phyloP scores from a whole-genome alignment of 768 basidiomycete species.

The Rhizopogon vulgaris region DNA sequence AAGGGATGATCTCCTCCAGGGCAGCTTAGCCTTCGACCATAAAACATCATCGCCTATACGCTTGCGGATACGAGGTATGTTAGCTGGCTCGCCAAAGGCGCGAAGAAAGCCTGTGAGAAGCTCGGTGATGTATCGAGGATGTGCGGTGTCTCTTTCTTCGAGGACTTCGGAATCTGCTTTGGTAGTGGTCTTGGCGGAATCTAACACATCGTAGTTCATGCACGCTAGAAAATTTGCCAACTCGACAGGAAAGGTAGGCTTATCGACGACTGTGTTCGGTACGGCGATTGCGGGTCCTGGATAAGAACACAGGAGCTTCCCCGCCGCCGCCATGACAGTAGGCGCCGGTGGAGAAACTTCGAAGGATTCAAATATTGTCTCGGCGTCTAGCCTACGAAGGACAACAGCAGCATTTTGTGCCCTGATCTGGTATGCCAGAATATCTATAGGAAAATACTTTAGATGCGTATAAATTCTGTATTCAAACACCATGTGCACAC shows the following conservation, averaged over 20 bases:
- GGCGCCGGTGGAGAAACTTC: conserved; percentile 33
- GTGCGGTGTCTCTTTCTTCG: conserved; percentile 12
- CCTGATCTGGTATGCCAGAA: conserved; percentile 30
- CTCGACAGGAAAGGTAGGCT: conserved; percentile 26
- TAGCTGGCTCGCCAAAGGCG: conserved; percentile 20
- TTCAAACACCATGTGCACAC: conserved; percentile 6
- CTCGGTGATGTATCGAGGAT: conserved; percentile 42
- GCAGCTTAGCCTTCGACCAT: conserved; percentile 11
- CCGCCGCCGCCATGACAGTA: conserved; percentile 28
- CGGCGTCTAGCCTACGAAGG: conserved; percentile 17
- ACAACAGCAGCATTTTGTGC: conserved; percentile 46
- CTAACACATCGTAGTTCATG: conserved; percentile 25
- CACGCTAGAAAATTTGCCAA: conserved; percentile 32
- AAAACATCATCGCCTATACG: conserved; percentile 27
- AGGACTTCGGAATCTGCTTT: conserved; percentile 30
- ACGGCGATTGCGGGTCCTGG: conserved; percentile 39
- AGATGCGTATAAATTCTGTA: neutral
- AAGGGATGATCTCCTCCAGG: conserved; percentile 31
- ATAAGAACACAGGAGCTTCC: conserved; percentile 39
- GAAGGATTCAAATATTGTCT: conserved; percentile 37
- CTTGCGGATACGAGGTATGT: conserved; percentile 22
- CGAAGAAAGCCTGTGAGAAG: conserved; percentile 39
- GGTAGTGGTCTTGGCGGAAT: conserved; percentile 24
- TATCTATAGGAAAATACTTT: conserved; percentile 20
- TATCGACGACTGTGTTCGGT: conserved; percentile 19